Evolutionary conservation across 164 flowering plant species (phyloP), one percentile per base, ranked within the genome.

Genomic region (Taxillus chinensis): DNA sequence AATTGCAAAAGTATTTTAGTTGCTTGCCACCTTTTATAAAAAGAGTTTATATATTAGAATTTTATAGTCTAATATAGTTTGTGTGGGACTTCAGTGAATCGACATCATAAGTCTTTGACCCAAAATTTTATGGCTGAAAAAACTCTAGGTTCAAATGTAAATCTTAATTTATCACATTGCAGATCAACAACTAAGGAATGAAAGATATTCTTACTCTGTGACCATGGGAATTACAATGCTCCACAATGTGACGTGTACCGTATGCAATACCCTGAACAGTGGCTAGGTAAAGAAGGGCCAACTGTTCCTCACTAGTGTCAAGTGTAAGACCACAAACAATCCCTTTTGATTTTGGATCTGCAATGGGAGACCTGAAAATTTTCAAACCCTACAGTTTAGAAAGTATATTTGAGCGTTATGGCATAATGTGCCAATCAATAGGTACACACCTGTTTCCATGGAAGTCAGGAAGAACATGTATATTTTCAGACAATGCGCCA

Each of bases 191-290:
- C 51, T 10, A 7, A 27, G 27, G 43, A 45, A 46, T 46, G 27
- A 63, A 8, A 45, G 1, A 39, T 46, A 53, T 66, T 59, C 82
- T 78, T 80, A 85, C 98, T 69, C 82, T 82, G 76, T 93, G 99
- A 56, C 97, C 99, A 76, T 90, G 83, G 66, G 84, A 74, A 78
- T 93, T 93, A 80, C 93, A 93, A 50, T 89, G 99, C 82, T 90
- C 99, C 68, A 93, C 83, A 67, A 90, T 87, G 62, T 93, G 99
- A 11, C 99, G 95, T 57, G 97, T 93, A 59, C 99, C 99, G 76
- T 91, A 93, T 55, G 99, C 96, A 76, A 91, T 78, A 45, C 82
- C 90, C 71, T 93, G 99, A 42, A 90, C 74, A 45, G 91, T 79
- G 42, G 97, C 97, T 64, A 90, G 91, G 74, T 90, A 93, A 13